Evolutionary conservation across 2,329 filamentous ascomycete genomes (phyloP), one percentile per base, ranked within the genome.

Genomic region (Epichloe amarillans): DNA sequence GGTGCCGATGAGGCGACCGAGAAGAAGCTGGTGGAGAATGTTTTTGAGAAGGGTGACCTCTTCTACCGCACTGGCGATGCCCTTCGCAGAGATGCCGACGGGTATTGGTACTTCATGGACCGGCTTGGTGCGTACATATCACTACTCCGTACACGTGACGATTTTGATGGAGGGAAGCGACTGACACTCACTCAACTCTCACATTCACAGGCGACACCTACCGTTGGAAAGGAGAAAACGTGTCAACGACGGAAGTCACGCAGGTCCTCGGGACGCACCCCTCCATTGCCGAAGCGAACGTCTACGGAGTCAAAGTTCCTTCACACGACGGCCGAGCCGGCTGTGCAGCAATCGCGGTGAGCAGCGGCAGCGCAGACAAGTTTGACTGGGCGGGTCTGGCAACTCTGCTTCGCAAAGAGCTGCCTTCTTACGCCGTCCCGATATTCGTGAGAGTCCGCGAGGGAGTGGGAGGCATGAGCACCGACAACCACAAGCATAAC

Each of bases 351-450:
- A 64, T 84, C 36, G 77, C 71, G 55, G 72, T 87, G 45, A 73
- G 74, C 4, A 71, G 75, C 1, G 67, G 66, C 1, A 64, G 69
- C 1, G 68, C 68, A 33, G 61, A 65, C 0, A 64, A 54, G 0
- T 84, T 86, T 54, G 74, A 84, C 62, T 86, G 79, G 60, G 66
- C 70, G 10, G 78, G 35, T 33, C 36, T 52, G 14, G 46, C 72
- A 70, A 54, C 75, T 83, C 59, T 72, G 74, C 2, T 73, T 77
- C 6, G 70, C 72, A 14, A 72, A 11, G 54, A 78, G 47, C 69
- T 90, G 21, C 86, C 86, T 0, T 76, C 74, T 54, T 90, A 89
- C 59, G 86, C 86, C 0, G 83, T 90, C 1, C 86, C 86, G 0
- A 66, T 88, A 2, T 90, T 53, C 35, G 41, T 53, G 6, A 40